A percentile compares a stretch with the other conserved stretches of the same genome.
Evolutionary conservation across 108 stramenopile genomes (phyloP).

Genomic region (Pseudonitzschia delicatissima): DNA sequence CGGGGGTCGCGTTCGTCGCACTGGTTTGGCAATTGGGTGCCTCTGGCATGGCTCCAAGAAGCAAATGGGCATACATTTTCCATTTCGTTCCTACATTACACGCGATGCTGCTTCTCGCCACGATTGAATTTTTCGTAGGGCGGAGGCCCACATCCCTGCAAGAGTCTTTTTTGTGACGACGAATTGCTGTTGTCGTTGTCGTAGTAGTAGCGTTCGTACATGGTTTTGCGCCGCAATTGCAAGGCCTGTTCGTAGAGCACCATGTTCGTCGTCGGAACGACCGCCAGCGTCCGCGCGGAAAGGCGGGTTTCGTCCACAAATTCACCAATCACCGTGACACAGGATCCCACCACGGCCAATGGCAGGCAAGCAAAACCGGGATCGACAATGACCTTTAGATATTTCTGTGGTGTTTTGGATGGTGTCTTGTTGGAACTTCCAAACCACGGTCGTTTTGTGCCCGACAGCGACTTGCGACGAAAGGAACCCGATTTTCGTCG

Average conservation of each 20-base stretch:
- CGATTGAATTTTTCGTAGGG: constrained; percentile 13
- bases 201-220: not conserved
- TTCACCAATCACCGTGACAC: constrained; percentile 20
- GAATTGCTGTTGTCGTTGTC: not conserved
- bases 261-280: not conserved
- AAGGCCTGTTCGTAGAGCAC: constrained; percentile 2
- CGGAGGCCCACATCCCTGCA: constrained; percentile 21
- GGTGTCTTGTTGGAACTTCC: not conserved
- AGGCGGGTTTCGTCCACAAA: not conserved
- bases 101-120: too few species aligned
- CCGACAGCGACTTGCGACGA: too few species aligned
- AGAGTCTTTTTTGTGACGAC: not conserved
- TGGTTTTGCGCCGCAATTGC: not conserved
- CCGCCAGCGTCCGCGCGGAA: not conserved
- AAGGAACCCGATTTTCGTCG: too few species aligned
- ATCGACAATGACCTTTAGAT: constrained; percentile 20
- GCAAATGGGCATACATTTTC: too few species aligned
- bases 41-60: too few species aligned
- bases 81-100: too few species aligned
- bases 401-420: not conserved
- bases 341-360: constrained; percentile 1
- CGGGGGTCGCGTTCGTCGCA: too few species aligned
- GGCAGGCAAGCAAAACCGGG: constrained; percentile 5
- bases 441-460: not conserved
- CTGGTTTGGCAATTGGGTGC: too few species aligned